Base-by-base conservation (phyloP, 129 eudicot species). In the Glebionis coronaria region DNA sequence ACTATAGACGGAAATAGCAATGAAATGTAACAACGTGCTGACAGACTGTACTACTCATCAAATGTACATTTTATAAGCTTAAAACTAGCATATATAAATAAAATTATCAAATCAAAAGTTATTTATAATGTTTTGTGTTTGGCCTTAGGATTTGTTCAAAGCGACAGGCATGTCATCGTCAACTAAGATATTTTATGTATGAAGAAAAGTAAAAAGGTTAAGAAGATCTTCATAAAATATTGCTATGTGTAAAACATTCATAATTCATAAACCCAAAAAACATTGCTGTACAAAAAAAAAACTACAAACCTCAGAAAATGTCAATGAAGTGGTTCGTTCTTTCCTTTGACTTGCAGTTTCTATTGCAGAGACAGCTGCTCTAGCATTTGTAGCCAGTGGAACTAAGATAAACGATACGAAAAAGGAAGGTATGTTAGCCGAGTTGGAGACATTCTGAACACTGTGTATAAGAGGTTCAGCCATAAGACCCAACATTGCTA, bases 391-490 rank as follows among this genome's bases (percentile, higher is more conserved):
- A 28, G 91, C 96, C 69, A 88, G 57, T 3, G 96, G 96, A 54
- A 85, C 84, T 3, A 88, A 67, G 25, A 88, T 51, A 50, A 85
- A 85, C 2, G 96, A 78, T 54, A 88, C 31, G 63, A 85, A 82
- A 57, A 85, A 88, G 6, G 96, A 79, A 2, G 91, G 80, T 61
- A 88, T 31, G 12, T 61, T 67, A 1, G 85, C 88, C 46, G 88
- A 71, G 55, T 69, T 75, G 25, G 96, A 88, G 35, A 88, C 71
- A 53, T 73, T 82, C 13, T 81, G 84, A 28, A 88, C 96, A 73
- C 82, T 82, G 9, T 82, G 82, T 29, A 88, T 80, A n/a, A 88
- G 91, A 19, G 92, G 96, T 65, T 88, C 96, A 19, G 96, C 96
- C 35, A 88, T 46, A 42, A 85, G 73, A 28, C 81, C 92, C 19